A percentile compares a stretch with the other conserved stretches of the same genome.
Conservation (phyloP, 331 rosid genomes). For the Pyracantha coccinea region DNA sequence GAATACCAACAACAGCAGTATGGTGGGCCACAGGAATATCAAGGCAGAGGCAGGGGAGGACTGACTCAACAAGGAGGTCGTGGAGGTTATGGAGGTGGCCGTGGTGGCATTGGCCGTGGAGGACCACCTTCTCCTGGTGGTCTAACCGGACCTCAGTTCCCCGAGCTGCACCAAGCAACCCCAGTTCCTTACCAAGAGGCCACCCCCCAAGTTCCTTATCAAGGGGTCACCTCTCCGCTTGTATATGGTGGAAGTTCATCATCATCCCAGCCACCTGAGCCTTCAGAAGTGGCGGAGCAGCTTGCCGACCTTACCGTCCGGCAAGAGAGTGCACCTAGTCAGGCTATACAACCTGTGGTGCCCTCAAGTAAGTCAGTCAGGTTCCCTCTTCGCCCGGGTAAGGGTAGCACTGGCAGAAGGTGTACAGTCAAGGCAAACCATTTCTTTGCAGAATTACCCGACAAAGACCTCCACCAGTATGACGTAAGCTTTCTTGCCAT, state of each 20-base stretch:
- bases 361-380: slow-evolving; percentile 78
- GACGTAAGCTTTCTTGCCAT: slow-evolving; percentile 53
- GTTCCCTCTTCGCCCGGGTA: slow-evolving; percentile 94
- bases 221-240: slow-evolving; percentile 53
- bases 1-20: slow-evolving; percentile 72
- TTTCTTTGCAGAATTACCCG: slow-evolving; percentile 84
- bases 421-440: slow-evolving; percentile 89
- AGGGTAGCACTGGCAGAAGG: slow-evolving; percentile 54
- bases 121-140: slow-evolving; percentile 57
- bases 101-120: slow-evolving; percentile 43
- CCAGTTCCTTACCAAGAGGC: slow-evolving; percentile 47
- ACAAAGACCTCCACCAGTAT: slow-evolving; percentile 91
- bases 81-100: slow-evolving; percentile 50
- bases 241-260: slow-evolving; percentile 62
- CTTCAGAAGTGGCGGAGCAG: slow-evolving; percentile 26
- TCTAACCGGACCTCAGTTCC: slow-evolving; percentile 51
- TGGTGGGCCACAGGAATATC: slow-evolving; percentile 52
- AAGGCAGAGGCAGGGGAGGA: slow-evolving; percentile 84
- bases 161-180: slow-evolving; percentile 99
- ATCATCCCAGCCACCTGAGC: slow-evolving; percentile 41
- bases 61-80: slow-evolving; percentile 70
- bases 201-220: slow-evolving; percentile 42
- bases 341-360: slow-evolving; percentile 37
- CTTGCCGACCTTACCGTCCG: slow-evolving; percentile 29
- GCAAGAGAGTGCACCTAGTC: slow-evolving; percentile 31